These are phyloP conservation scores for Coemansia sp. DNA, from an alignment of 192 early-diverging fungal genomes.

Conservation along the genomic window DNA sequence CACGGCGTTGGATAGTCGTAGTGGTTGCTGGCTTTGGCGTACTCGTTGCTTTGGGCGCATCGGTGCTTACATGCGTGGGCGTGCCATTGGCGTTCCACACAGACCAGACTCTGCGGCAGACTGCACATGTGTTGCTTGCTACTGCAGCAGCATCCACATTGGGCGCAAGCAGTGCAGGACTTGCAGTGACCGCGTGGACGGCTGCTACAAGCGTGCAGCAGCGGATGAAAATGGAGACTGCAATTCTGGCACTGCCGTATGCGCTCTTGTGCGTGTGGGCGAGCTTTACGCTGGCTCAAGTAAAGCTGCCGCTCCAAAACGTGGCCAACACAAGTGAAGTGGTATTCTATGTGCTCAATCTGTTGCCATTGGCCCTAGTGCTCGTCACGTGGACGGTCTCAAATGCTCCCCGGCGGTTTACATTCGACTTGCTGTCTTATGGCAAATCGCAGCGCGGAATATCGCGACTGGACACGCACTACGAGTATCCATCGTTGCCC, in stretches of 20 bases:
- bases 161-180: constrained; percentile 11
- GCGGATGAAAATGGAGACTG: background rate
- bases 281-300: constrained; percentile 24
- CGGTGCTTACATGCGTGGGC: constrained; percentile 21
- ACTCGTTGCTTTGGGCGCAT: background rate
- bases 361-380: constrained; percentile 33
- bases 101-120: constrained; percentile 2
- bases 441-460: background rate
- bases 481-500: constrained; percentile 26
- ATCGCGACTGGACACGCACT: constrained; percentile 2
- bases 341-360: constrained; percentile 33
- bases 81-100: constrained; percentile 13
- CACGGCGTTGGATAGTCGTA: background rate
- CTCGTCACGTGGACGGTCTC: constrained; percentile 27
- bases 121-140: constrained; percentile 20
- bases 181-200: constrained; percentile 21
- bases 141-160: constrained; percentile 7
- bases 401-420: constrained; percentile 24
- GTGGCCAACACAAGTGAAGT: constrained; percentile 26
- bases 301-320: constrained; percentile 15
- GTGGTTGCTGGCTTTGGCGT: constrained; percentile 1
- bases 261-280: constrained; percentile 29
- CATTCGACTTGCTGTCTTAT: background rate
- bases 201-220: background rate
- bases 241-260: constrained; percentile 17